Conservation (phyloP, 192 early-diverging fungal genomes). For the Gamsiella multidivaricata region DNA sequence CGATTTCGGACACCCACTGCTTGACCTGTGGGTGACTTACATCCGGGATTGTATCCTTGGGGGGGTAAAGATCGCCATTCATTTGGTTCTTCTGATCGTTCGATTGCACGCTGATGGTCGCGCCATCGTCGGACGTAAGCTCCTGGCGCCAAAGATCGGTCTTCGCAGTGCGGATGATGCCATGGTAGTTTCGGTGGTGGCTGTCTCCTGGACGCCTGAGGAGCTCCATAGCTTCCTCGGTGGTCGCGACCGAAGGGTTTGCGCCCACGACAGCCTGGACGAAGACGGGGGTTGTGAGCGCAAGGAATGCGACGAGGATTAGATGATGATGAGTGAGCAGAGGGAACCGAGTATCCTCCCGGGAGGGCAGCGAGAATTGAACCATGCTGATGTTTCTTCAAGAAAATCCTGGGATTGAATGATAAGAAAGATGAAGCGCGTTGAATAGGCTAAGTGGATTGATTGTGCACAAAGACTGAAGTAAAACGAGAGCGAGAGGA, state of each 20-base stretch:
- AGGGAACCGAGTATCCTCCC: background rate
- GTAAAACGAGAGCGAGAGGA: background rate
- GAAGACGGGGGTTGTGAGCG: constrained; percentile 8
- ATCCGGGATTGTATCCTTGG: constrained; percentile 46
- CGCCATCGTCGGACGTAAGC: background rate
- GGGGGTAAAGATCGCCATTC: constrained; percentile 21
- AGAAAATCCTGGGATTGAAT: no score
- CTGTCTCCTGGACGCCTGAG: background rate
- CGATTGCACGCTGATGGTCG: background rate
- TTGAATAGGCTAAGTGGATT: no score
- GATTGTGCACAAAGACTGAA: background rate
- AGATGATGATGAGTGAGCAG: constrained; percentile 6
- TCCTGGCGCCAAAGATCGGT: background rate
- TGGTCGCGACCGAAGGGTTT: background rate
- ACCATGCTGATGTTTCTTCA: no score
- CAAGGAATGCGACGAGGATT: constrained; percentile 6
- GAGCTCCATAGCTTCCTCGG: constrained; percentile 6
- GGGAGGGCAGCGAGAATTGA: constrained; percentile 1
- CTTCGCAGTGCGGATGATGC: constrained; percentile 15
- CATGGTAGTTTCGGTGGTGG: constrained; percentile 21
- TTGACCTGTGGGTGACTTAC: constrained; percentile 50
- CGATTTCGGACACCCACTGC: constrained; percentile 40
- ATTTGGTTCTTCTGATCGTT: constrained; percentile 5
- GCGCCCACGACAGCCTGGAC: background rate
- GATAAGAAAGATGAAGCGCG: no score